Evolutionary conservation across 2,329 filamentous ascomycete genomes (phyloP), one percentile per base, ranked within the genome.

Genomic region (Aspergillus vadensis): DNA sequence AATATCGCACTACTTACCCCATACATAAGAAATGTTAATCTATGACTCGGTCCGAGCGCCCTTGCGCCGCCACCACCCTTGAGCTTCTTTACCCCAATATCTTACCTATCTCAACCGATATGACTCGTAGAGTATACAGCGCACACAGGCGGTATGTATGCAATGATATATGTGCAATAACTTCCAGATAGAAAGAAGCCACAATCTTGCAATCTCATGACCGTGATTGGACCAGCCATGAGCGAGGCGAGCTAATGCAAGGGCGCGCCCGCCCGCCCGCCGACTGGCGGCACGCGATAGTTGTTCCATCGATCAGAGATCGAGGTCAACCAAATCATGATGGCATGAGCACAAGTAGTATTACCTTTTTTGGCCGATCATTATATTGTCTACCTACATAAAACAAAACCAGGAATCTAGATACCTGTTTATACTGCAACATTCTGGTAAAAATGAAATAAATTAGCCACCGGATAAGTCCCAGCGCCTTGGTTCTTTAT

Each of bases 161-260:
- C 23, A 55, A 43, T 30, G 9, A 30, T 30, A 10, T 55, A 55
- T 21, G 38, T 27, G 39, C 39, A 47, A 44, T 23, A 55, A 32
- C 14, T 47, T 3, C n/a, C 23, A 21, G 30, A 47, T 47, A 19
- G 2, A 23, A 50, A 23, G 17, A 14, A 43, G 53, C 41, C 53
- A 55, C 57, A 15, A 50, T 53, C 43, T 52, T 23, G 39, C 23
- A 41, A 23, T 21, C 14, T 9, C 43, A 50, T 32, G 10, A n/a
- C 5, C 7, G 14, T 36, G 53, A 55, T 55, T 47, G 53, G 53
- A 5, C 14, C 39, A 47, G 53, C 5, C n/a, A n/a, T 21, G 53
- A 32, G n/a, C 25, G 44, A 27, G 53, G 53, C 53, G 53, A 47
- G 23, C 56, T 58, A 58, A 58, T 58, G 57, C 50, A 59, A 52